Base-by-base conservation (phyloP, 345 rosid genomes). In the Rhizophora mangle region DNA sequence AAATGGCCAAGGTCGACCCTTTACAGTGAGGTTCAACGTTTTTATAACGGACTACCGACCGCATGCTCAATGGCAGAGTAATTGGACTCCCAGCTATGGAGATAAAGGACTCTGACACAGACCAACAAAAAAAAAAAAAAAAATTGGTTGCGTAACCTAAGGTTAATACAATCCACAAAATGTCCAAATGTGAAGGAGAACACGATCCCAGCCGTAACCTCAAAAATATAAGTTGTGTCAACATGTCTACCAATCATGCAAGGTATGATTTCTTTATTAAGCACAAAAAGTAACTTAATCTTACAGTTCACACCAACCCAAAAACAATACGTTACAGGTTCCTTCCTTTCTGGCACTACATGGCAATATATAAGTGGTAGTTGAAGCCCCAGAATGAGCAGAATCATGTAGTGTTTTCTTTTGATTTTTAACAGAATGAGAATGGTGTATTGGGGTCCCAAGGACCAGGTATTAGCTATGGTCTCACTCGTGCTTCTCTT, bases 401-500 rank as follows among this genome's bases (percentile, higher is more conserved):
- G 22, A 27, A 9, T 54, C 15, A 37, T 16, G 8, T 24, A 53
- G 39, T 54, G 57, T 30, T 52, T 43, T 55, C 59, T 9, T 55
- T 43, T 11, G 49, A 15, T 43, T 43, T 13, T 43, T 43, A 0
- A 49, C 5, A 34, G 24, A 59, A 19, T 65, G 19, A 66, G 13
- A 66, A 73, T 67, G 71, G 62, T 18, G 56, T 39, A 22, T 11
- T 26, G 24, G 32, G 1, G 29, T 65, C 31, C 22, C 61, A 70
- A 68, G 60, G 29, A 69, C 6, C 65, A 67, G 10, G 63, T 70
- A 15, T 7, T 69, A 19, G 61, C 64, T 62, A 37, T 74, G 3
- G 64, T 72, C 60, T 72, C 77, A 36, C 20, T 82, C 39, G 0
- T 37, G 47, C 66, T 78, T 43, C 74, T 71, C 26, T 46, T 81